phyloP scores from a whole-genome alignment of 2,329 filamentous ascomycete genomes.

The Aspergillus puulaauensis region DNA sequence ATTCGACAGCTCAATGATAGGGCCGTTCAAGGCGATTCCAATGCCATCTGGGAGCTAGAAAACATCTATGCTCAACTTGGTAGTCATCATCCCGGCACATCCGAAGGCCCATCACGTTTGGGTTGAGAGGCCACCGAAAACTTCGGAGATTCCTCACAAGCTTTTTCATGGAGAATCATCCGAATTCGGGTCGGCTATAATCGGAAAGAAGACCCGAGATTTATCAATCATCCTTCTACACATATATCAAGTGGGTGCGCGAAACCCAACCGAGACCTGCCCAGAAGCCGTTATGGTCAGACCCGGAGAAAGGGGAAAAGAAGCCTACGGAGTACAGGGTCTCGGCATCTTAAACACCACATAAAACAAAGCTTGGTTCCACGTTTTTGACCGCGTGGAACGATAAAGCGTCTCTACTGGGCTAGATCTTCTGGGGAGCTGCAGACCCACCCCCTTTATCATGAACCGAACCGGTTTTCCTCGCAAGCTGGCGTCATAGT shows the following conservation, averaged over 20 bases:
- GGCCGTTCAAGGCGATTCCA: constrained; percentile 36
- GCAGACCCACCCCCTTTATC: not conserved
- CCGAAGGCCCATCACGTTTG: constrained; percentile 11
- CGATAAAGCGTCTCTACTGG: not conserved
- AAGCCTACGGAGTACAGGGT: not conserved
- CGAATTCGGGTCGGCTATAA: not conserved
- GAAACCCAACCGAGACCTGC: not conserved
- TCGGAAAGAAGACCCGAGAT: not conserved
- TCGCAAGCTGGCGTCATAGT: not conserved
- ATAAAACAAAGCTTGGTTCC: not conserved
- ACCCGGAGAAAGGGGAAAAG: not conserved
- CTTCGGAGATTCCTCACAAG: not conserved
- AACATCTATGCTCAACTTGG: constrained; percentile 35
- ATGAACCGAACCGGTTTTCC: not conserved
- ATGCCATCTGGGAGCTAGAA: constrained; percentile 37
- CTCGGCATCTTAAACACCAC: not conserved
- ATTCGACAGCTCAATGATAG: constrained; percentile 37
- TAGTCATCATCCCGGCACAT: constrained; percentile 9
- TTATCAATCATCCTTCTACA: not conserved
- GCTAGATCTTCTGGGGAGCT: not conserved
- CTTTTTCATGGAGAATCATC: not conserved
- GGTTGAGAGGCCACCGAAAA: constrained; percentile 4
- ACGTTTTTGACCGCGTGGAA: not conserved
- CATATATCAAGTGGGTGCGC: not conserved
- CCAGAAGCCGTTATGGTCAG: not conserved